These are phyloP conservation scores for Paecilomyces dactylethromorphus DNA, from an alignment of 2,329 filamentous ascomycete species.

Conservation along the genomic window DNA sequence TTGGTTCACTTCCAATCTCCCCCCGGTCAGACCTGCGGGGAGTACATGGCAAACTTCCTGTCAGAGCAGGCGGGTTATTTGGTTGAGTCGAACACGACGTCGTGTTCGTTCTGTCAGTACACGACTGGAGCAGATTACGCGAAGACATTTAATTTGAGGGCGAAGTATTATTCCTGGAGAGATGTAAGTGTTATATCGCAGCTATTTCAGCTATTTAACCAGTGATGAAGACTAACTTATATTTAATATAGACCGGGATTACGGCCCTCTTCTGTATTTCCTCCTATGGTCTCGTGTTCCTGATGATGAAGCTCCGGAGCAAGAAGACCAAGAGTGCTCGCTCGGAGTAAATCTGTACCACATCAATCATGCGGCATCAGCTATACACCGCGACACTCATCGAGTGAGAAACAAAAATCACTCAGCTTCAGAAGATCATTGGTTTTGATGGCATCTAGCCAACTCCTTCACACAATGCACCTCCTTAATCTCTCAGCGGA, in stretches of 20 bases:
- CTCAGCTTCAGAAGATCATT: too few species aligned
- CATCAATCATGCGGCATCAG: background rate
- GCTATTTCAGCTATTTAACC: background rate
- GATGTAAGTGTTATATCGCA: constrained; percentile 19
- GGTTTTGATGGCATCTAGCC: too few species aligned
- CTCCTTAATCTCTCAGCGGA: too few species aligned
- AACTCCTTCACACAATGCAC: too few species aligned
- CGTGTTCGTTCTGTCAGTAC: constrained; percentile 26
- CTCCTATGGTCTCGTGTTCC: constrained; percentile 38
- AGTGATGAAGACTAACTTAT: constrained; percentile 3
- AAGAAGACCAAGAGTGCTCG: constrained; percentile 42
- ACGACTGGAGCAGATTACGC: constrained; percentile 26
- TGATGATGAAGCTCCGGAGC: constrained; percentile 45
- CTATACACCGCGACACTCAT: too few species aligned
- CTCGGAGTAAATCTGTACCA: constrained; percentile 15
- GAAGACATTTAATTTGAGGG: constrained; percentile 24
- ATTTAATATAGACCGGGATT: constrained; percentile 27
- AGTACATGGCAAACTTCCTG: constrained; percentile 28
- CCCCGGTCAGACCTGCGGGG: constrained; percentile 22
- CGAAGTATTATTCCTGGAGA: constrained; percentile 31
- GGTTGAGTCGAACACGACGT: constrained; percentile 20
- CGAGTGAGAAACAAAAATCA: too few species aligned
- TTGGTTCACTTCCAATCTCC: constrained; percentile 21
- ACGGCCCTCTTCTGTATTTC: constrained; percentile 38
- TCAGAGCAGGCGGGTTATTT: constrained; percentile 21